phyloP scores from a whole-genome alignment of 192 early-diverging fungal species.

The Irineochytrium annulatum region DNA sequence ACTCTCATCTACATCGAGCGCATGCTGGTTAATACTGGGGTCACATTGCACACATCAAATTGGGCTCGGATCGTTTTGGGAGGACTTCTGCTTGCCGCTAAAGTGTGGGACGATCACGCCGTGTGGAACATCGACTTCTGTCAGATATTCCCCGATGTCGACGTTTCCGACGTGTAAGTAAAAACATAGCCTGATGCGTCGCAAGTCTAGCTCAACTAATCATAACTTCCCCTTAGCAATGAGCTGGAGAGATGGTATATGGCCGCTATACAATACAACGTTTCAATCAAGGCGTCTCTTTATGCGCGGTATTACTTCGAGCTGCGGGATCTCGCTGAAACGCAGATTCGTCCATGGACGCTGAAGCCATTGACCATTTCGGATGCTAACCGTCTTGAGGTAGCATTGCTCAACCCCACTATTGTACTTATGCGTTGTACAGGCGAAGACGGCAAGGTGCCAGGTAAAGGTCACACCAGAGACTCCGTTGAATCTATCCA shows the following conservation, averaged over 20 bases:
- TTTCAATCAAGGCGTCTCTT: constrained; percentile 60
- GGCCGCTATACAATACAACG: constrained; percentile 58
- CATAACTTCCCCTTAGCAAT: constrained; percentile 44
- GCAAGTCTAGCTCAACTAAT: background rate
- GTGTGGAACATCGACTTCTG: constrained; percentile 80
- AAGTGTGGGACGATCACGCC: constrained; percentile 85
- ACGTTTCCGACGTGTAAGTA: constrained; percentile 60
- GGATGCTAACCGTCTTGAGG: background rate
- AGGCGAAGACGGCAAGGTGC: background rate
- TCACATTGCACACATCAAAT: constrained; percentile 53
- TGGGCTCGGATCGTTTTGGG: constrained; percentile 57
- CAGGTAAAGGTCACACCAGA: constrained; percentile 5
- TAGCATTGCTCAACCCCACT: too few relatives aligned
- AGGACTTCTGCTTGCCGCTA: constrained; percentile 67
- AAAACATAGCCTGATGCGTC: background rate
- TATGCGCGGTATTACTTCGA: constrained; percentile 65
- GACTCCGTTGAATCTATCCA: constrained; percentile 8
- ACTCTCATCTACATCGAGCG: constrained; percentile 66
- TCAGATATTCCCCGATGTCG: constrained; percentile 70
- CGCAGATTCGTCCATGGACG: constrained; percentile 18
- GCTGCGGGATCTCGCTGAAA: constrained; percentile 48
- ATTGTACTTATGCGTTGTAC: too few relatives aligned
- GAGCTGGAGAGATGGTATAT: constrained; percentile 64
- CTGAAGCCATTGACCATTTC: constrained; percentile 9
- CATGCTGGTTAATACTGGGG: constrained; percentile 56